A percentile compares a stretch with the other conserved stretches of the same genome.
These are phyloP conservation scores for Henckelia pumila DNA, from an alignment of 257 asterid genomes.

Conservation along the genomic window DNA sequence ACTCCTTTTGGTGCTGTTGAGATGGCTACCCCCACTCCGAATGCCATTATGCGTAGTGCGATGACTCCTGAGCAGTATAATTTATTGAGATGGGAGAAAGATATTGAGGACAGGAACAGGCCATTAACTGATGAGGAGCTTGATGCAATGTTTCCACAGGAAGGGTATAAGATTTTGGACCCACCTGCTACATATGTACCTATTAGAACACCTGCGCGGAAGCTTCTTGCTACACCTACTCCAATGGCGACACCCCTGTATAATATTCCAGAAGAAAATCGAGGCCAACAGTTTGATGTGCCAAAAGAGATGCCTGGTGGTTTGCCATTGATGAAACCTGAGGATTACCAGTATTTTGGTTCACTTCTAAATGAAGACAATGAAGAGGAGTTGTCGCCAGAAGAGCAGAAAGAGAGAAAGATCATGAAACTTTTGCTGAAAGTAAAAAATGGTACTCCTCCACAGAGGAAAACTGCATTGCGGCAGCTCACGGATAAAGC, in stretches of 20 bases:
- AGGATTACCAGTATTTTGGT: conserved; percentile 63
- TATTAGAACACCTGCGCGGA: conserved; percentile 86
- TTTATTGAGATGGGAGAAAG: conserved; percentile 81
- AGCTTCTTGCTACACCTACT: conserved; percentile 90
- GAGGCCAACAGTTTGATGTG: conserved; percentile 58
- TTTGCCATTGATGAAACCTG: conserved; percentile 55
- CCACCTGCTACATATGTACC: conserved; percentile 89
- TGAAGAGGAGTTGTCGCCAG: conserved; percentile 78
- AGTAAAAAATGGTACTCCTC: conserved; percentile 93
- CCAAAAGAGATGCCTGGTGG: conserved; percentile 60
- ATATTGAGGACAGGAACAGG: conserved; percentile 53
- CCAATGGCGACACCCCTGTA: conserved; percentile 77
- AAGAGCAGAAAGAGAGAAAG: conserved; percentile 84
- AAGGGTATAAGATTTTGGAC: conserved; percentile 81
- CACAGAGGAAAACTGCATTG: conserved; percentile 92
- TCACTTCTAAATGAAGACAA: conserved; percentile 66
- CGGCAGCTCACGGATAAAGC: conserved; percentile 95
- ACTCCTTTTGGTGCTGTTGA: conserved; percentile 61
- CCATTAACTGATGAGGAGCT: conserved; percentile 80
- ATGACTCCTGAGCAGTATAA: conserved; percentile 92
- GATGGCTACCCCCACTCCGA: conserved; percentile 80
- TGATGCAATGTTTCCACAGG: conserved; percentile 81
- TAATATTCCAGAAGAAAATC: conserved; percentile 70
- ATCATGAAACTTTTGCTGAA: conserved; percentile 86
- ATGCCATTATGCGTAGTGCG: conserved; percentile 68